A percentile compares a stretch with the other conserved stretches of the same genome.
These are phyloP conservation scores for Arthrinium puccinioides DNA, from an alignment of 2,329 filamentous ascomycete species.

Conservation along the genomic window DNA sequence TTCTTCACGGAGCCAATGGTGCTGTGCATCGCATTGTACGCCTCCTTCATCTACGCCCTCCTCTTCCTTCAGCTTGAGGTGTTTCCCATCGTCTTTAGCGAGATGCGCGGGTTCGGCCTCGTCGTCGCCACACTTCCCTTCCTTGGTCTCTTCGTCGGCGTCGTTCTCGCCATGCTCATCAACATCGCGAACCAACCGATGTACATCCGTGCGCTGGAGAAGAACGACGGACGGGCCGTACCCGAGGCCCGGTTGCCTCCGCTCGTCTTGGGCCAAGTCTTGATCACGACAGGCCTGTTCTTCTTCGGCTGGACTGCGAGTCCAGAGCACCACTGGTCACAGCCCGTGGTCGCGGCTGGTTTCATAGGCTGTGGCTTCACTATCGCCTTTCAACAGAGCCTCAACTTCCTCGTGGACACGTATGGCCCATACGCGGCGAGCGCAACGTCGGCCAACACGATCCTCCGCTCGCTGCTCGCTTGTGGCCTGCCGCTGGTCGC, in stretches of 20 bases:
- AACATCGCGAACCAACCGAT: slow-evolving; percentile 8
- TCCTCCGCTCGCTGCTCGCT: background rate
- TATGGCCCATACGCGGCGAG: background rate
- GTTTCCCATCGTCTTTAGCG: slow-evolving; percentile 37
- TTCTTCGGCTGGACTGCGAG: slow-evolving; percentile 4
- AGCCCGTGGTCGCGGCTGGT: slow-evolving; percentile 1
- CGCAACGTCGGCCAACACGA: background rate
- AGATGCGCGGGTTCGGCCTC: slow-evolving; percentile 31
- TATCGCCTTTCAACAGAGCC: background rate
- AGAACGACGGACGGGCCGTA: background rate
- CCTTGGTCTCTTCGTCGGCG: slow-evolving; percentile 35
- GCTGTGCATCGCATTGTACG: slow-evolving; percentile 33
- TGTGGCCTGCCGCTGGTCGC: background rate
- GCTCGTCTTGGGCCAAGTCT: background rate
- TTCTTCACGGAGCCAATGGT: slow-evolving; percentile 40
- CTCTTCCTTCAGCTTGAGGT: slow-evolving; percentile 38
- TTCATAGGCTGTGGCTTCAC: slow-evolving; percentile 9
- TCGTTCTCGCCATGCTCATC: slow-evolving; percentile 12
- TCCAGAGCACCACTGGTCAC: background rate
- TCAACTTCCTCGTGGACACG: slow-evolving; percentile 1
- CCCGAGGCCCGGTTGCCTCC: slow-evolving; percentile 3
- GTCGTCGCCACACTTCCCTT: slow-evolving; percentile 37
- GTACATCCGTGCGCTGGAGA: slow-evolving; percentile 12
- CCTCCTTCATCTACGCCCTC: slow-evolving; percentile 36
- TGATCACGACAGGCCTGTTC: slow-evolving; percentile 3